These are phyloP conservation scores for Macroventuria anomochaeta DNA, from an alignment of 2,329 filamentous ascomycete species.

Conservation along the genomic window DNA sequence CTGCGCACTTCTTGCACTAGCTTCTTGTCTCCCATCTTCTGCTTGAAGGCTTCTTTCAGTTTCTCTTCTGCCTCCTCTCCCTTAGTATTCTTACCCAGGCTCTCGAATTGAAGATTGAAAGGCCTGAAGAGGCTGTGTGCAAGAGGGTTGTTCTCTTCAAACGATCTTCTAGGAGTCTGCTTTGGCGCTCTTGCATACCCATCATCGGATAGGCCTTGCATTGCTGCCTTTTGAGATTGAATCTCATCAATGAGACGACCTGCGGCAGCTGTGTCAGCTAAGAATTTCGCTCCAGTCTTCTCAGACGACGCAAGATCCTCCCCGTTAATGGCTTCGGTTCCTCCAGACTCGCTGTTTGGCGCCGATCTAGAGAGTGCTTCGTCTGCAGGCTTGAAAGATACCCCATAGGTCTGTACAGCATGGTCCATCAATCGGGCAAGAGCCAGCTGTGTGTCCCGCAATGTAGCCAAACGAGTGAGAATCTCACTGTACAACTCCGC, in stretches of 20 bases:
- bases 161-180: conserved; percentile 11
- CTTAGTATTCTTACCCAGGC: conserved; percentile 24
- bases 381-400: conserved; percentile 22
- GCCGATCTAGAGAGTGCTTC: conserved; percentile 4
- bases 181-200: conserved; percentile 31
- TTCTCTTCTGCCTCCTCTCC: conserved; percentile 8
- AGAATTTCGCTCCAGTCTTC: neutral
- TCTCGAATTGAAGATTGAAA: conserved; percentile 36
- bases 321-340: neutral
- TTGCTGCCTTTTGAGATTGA: conserved; percentile 34
- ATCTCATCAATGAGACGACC: conserved; percentile 37
- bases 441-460: conserved; percentile 42
- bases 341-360: neutral
- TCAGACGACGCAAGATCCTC: neutral
- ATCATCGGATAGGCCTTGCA: conserved; percentile 41
- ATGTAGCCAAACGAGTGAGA: conserved; percentile 32
- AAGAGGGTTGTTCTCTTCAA: conserved; percentile 34
- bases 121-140: conserved; percentile 42
- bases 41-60: conserved; percentile 16
- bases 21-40: conserved; percentile 24
- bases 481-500: conserved; percentile 29
- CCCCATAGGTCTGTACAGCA: conserved; percentile 30
- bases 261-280: conserved; percentile 21
- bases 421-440: conserved; percentile 33
- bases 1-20: conserved; percentile 35